Conservation (phyloP, 2,329 filamentous ascomycete genomes). For the Aspergillus fijiensis region DNA sequence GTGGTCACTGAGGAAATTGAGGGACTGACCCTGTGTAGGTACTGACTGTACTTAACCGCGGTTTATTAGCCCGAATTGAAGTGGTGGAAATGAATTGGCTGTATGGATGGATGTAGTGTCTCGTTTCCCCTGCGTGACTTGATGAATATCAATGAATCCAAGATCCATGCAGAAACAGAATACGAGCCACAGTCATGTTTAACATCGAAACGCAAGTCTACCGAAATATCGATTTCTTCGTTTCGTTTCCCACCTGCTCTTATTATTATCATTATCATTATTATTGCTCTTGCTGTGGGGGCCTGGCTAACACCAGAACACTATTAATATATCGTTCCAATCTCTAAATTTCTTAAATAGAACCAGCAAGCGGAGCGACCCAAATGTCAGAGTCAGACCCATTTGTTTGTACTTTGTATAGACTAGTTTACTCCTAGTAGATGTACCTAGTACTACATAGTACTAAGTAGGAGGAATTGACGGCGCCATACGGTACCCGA, state of each 20-base stretch:
- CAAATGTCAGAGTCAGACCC: neutral
- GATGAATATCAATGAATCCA: neutral
- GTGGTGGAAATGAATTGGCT: neutral
- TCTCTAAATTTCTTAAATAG: neutral
- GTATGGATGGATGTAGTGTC: neutral
- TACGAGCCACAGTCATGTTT: conserved; percentile 4
- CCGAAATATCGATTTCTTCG: neutral
- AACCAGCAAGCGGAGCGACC: neutral
- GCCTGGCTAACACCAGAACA: neutral
- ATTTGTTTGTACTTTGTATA: neutral
- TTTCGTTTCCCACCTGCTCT: too few species aligned
- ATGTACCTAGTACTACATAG: too few species aligned
- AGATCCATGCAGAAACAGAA: conserved; percentile 1
- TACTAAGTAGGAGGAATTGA: too few species aligned
- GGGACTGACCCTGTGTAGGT: too few species aligned
- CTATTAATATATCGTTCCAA: neutral
- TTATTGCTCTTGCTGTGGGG: neutral
- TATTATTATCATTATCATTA: too few species aligned
- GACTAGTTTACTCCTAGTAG: too few species aligned
- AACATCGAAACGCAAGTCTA: neutral
- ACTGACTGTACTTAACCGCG: neutral
- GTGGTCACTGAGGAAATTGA: neutral
- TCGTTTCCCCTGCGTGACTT: conserved; percentile 7
- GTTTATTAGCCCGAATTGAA: too few species aligned
- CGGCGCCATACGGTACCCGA: neutral